Evolutionary conservation across 2,329 filamentous ascomycete species (phyloP).

Genomic region (Neurospora sp.): DNA sequence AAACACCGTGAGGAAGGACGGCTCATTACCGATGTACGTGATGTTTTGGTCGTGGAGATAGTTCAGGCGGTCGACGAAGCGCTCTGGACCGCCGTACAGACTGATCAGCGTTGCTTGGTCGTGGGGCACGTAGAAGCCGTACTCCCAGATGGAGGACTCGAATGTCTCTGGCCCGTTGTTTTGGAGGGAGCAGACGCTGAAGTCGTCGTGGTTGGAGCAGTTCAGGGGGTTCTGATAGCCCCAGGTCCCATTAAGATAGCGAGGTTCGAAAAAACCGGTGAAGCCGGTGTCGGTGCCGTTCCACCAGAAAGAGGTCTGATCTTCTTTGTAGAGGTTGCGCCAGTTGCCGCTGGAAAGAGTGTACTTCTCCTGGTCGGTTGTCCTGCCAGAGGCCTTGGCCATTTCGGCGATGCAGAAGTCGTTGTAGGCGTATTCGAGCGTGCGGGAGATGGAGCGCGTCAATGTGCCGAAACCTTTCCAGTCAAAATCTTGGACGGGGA

Average conservation of each 20-base stretch:
- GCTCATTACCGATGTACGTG: slow-evolving; percentile 56
- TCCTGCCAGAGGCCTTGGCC: slow-evolving; percentile 45
- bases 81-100: slow-evolving; percentile 48
- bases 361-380: slow-evolving; percentile 50
- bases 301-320: slow-evolving; percentile 43
- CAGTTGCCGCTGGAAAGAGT: slow-evolving; percentile 51
- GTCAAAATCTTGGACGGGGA: slow-evolving; percentile 62
- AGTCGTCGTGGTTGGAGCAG: slow-evolving; percentile 45
- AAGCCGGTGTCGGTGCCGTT: slow-evolving; percentile 55
- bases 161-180: slow-evolving; percentile 58
- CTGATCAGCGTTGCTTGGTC: slow-evolving; percentile 43
- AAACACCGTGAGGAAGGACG: slow-evolving; percentile 53
- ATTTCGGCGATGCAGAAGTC: slow-evolving; percentile 62
- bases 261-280: slow-evolving; percentile 61
- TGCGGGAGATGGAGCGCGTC: slow-evolving; percentile 62
- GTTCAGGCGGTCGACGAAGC: slow-evolving; percentile 49
- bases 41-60: slow-evolving; percentile 56
- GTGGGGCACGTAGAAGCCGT: slow-evolving; percentile 55
- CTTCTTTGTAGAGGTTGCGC: slow-evolving; percentile 53
- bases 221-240: slow-evolving; percentile 57
- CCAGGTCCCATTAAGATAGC: slow-evolving; percentile 58
- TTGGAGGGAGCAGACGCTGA: slow-evolving; percentile 50
- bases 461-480: slow-evolving; percentile 56
- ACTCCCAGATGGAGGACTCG: slow-evolving; percentile 64
- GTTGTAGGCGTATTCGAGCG: slow-evolving; percentile 70